Percentiles rank a stretch among this genome's conserved stretches.
Conservation (phyloP, 83 land plant species). For the Picea abies region DNA sequence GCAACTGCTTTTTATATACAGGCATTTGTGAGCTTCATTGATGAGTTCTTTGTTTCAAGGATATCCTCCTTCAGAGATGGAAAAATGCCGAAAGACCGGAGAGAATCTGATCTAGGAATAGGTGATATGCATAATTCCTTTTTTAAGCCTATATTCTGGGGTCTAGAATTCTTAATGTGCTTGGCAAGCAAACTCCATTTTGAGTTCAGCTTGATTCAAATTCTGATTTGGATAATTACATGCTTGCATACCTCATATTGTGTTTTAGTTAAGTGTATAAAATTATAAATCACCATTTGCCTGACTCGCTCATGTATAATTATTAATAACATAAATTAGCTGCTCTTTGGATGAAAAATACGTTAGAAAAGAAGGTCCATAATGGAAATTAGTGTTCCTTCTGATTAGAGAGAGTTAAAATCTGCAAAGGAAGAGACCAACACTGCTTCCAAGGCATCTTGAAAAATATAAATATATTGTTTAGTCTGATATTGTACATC, state of each 20-base stretch:
- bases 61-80: background rate
- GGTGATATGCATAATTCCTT: background rate
- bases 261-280: background rate
- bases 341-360: background rate
- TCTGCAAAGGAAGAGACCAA: background rate
- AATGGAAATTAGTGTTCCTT: no score
- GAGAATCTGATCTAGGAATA: background rate
- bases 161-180: background rate
- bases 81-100: background rate
- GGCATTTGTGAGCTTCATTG: slow-evolving; percentile 31
- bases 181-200: background rate
- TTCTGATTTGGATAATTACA: background rate
- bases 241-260: background rate
- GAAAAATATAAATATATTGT: no score
- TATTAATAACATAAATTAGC: background rate
- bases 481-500: no score
- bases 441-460: no score
- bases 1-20: slow-evolving; percentile 13
- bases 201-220: background rate
- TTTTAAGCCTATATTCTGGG: no score
- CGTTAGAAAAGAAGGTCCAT: no score
- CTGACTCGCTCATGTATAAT: background rate
- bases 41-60: slow-evolving; percentile 32
- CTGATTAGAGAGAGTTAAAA: background rate
- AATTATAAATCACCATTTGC: background rate